phyloP scores from a whole-genome alignment of 2,329 filamentous ascomycete genomes.

The Biscogniauxia sp. region DNA sequence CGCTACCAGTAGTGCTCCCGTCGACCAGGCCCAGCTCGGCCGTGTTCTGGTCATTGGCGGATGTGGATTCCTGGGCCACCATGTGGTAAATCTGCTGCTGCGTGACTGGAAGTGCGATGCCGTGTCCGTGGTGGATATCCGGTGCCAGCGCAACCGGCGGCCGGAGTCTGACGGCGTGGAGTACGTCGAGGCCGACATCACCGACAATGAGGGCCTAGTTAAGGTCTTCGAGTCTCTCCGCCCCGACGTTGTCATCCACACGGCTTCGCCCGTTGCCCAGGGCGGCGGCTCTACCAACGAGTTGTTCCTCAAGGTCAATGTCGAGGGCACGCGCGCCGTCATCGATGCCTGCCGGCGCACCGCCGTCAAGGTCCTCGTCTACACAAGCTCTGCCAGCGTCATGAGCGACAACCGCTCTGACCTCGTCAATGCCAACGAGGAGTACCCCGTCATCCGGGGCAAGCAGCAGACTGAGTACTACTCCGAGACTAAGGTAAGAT shows the following conservation, averaged over 20 bases:
- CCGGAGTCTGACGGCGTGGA: slow-evolving; percentile 52
- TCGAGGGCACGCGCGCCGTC: slow-evolving; percentile 78
- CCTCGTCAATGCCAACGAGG: slow-evolving; percentile 81
- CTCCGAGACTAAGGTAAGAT: slow-evolving; percentile 77
- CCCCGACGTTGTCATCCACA: slow-evolving; percentile 88
- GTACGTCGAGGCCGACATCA: slow-evolving; percentile 79
- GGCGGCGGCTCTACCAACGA: slow-evolving; percentile 53
- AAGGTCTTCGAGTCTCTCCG: slow-evolving; percentile 62
- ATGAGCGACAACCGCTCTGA: slow-evolving; percentile 78
- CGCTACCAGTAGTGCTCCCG: slow-evolving; percentile 16
- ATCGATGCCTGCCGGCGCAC: slow-evolving; percentile 69
- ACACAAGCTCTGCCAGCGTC: slow-evolving; percentile 86
- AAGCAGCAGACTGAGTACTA: slow-evolving; percentile 76
- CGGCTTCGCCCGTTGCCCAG: slow-evolving; percentile 68
- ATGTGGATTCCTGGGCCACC: slow-evolving; percentile 80
- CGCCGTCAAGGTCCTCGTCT: slow-evolving; percentile 79
- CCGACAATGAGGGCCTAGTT: slow-evolving; percentile 58
- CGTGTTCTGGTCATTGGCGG: slow-evolving; percentile 77
- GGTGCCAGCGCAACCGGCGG: slow-evolving; percentile 67
- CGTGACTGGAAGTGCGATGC: slow-evolving; percentile 54
- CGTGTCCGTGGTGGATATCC: slow-evolving; percentile 71
- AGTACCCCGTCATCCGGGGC: slow-evolving; percentile 72
- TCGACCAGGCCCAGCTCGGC: slow-evolving; percentile 52
- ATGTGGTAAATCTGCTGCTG: slow-evolving; percentile 73
- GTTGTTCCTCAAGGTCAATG: slow-evolving; percentile 78